phyloP scores from a whole-genome alignment of 2,329 filamentous ascomycete species.

The Truncatella angustata region DNA sequence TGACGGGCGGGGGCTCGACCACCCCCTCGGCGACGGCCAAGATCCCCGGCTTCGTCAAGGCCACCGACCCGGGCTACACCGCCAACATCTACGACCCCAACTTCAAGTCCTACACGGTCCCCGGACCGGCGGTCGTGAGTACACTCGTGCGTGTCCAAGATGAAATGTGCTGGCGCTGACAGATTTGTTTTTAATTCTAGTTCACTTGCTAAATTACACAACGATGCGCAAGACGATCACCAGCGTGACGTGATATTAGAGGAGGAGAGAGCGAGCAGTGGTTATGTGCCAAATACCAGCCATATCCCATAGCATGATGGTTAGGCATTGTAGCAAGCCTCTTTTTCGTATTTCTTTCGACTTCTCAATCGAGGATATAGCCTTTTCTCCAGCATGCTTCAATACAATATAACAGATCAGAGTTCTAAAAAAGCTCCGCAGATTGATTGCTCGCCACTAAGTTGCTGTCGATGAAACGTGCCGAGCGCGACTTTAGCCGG shows the following conservation, averaged over 20 bases:
- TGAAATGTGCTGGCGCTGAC: neutral
- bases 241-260: neutral
- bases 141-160: neutral
- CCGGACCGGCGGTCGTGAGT: constrained; percentile 5
- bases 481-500: neutral
- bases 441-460: neutral
- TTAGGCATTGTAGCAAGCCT: neutral
- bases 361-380: too few relatives aligned
- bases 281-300: neutral
- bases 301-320: neutral
- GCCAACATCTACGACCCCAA: constrained; percentile 8
- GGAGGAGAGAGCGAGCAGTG: neutral
- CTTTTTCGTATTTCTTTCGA: too few relatives aligned
- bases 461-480: neutral
- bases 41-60: constrained; percentile 42
- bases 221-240: neutral
- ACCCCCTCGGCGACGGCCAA: constrained; percentile 31
- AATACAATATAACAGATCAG: too few relatives aligned
- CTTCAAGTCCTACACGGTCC: constrained; percentile 10
- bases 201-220: constrained; percentile 2
- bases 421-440: too few relatives aligned
- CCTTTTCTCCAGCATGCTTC: too few relatives aligned
- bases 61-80: constrained; percentile 38
- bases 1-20: constrained; percentile 38
- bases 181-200: neutral